These are phyloP conservation scores for Stachybotrys elegans DNA, from an alignment of 2,329 filamentous ascomycete genomes.

Conservation along the genomic window DNA sequence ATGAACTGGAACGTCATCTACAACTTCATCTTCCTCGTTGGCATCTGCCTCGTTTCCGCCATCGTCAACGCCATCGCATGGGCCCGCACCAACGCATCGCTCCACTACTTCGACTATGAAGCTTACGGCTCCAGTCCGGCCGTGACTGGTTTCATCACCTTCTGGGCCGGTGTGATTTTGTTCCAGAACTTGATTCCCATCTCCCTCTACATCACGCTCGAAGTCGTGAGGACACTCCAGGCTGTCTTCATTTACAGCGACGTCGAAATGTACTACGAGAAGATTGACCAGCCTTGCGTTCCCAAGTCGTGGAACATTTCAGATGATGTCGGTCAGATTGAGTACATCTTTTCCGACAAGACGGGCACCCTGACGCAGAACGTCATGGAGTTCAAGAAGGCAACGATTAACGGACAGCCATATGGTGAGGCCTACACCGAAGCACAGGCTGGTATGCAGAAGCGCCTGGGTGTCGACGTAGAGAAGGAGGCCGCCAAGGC, in stretches of 20 bases:
- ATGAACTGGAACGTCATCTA: constrained; percentile 97
- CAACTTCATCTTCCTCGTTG: constrained; percentile 85
- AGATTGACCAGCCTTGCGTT: constrained; percentile 88
- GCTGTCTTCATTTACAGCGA: constrained; percentile 98
- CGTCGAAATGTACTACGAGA: constrained; percentile 93
- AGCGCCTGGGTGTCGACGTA: constrained; percentile 80
- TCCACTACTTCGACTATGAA: constrained; percentile 78
- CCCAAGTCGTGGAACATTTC: constrained; percentile 99
- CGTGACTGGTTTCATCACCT: constrained; percentile 89
- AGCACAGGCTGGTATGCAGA: constrained; percentile 93
- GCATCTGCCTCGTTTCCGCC: constrained; percentile 83
- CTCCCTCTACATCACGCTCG: constrained; percentile 89
- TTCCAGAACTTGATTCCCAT: constrained; percentile 99
- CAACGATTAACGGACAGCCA: constrained; percentile 88
- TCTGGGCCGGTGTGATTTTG: constrained; percentile 89
- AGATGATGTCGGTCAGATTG: constrained; percentile 94
- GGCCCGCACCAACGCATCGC: constrained; percentile 67
- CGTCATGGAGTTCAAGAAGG: constrained; percentile 99
- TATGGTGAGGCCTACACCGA: constrained; percentile 98
- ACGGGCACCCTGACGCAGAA: constrained; percentile 95
- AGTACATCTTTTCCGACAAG: constrained; percentile 99
- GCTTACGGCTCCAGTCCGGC: constrained; percentile 70
- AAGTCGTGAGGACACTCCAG: constrained; percentile 89
- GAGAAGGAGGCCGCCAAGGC: constrained; percentile 73
- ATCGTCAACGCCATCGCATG: constrained; percentile 83